Base-by-base conservation (phyloP, 805 yeast species). In the Teunomyces tritomae region DNA sequence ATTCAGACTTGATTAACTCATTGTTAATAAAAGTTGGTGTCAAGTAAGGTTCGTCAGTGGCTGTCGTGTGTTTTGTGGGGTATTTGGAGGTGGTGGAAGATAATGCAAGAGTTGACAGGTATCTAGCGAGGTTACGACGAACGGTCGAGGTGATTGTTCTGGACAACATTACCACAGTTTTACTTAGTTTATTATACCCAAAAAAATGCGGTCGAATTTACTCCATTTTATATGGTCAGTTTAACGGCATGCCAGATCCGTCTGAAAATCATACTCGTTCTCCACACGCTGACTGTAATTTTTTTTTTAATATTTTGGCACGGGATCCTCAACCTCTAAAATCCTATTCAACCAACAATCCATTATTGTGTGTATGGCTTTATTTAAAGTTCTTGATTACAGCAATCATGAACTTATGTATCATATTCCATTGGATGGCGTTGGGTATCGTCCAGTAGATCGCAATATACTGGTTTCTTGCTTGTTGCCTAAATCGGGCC, bases 11-110 rank as follows among this genome's bases (percentile, higher is more conserved):
- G 50, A 77, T 66, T 47, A 78, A 70, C 64, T 79, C 50, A 61
- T 82, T 82, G 59, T 82, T 67, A 69, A 70, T 56, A 58, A 79
- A 79, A 36, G 73, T 62, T 11, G 83, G 83, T 3, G 83, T 79
- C 45, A 73, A 43, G 53, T 78, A 78, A 2, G 80, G 79, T 57
- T 70, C 72, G 29, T 67, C 65, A 16, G 62, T 62, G 27, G 58
- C 53, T 8, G 52, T 47, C 7, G 65, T 51, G 57, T 77, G 82
- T 11, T 61, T 59, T 45, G 64, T 70, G 57, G 82, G 81, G 69
- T 57, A 78, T 7, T 51, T 43, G 14, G 58, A 56, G 14, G 64
- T 48, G 24, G 74, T 66, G 13, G 77, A 66, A 28, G 65, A 64
- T 30, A 71, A 62, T 42, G 53, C 28, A 6, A 53, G 32, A 5